phyloP scores from a whole-genome alignment of 2,329 filamentous ascomycete genomes.

The Fusarium sp. region DNA sequence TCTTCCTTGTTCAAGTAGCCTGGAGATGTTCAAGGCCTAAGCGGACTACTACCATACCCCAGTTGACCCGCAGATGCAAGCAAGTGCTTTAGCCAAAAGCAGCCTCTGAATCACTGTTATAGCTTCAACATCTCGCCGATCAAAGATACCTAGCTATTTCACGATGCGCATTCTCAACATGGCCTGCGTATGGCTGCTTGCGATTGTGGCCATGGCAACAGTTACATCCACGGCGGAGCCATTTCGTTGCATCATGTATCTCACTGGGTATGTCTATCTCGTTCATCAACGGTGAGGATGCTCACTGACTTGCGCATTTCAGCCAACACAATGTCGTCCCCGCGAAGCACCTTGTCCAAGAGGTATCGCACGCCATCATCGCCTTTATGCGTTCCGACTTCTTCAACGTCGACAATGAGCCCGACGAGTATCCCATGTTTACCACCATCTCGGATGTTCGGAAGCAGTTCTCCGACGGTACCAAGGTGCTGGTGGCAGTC shows the following conservation, averaged over 20 bases:
- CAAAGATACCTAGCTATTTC: no score
- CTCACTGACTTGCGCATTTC: constrained; percentile 42
- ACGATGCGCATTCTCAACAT: constrained; percentile 6
- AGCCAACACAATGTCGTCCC: constrained; percentile 62
- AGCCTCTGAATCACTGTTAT: not conserved
- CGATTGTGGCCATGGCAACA: not conserved
- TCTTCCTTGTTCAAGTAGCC: not conserved
- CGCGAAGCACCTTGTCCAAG: constrained; percentile 48
- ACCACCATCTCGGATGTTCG: constrained; percentile 62
- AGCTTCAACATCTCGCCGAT: not conserved
- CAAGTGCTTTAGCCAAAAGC: not conserved
- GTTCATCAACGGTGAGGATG: not conserved
- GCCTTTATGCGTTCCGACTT: constrained; percentile 66
- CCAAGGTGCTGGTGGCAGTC: constrained; percentile 76
- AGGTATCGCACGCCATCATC: constrained; percentile 67
- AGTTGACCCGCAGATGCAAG: constrained; percentile 6
- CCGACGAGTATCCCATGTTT: constrained; percentile 62
- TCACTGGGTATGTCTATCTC: constrained; percentile 56
- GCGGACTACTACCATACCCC: not conserved
- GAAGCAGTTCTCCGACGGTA: constrained; percentile 59
- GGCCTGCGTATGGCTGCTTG: constrained; percentile 2
- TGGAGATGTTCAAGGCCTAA: not conserved
- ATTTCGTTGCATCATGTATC: constrained; percentile 58
- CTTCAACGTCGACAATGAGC: constrained; percentile 59
- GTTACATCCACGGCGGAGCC: constrained; percentile 7